These are phyloP conservation scores for Mrakia frigida DNA, from an alignment of 768 basidiomycete genomes.

Conservation along the genomic window DNA sequence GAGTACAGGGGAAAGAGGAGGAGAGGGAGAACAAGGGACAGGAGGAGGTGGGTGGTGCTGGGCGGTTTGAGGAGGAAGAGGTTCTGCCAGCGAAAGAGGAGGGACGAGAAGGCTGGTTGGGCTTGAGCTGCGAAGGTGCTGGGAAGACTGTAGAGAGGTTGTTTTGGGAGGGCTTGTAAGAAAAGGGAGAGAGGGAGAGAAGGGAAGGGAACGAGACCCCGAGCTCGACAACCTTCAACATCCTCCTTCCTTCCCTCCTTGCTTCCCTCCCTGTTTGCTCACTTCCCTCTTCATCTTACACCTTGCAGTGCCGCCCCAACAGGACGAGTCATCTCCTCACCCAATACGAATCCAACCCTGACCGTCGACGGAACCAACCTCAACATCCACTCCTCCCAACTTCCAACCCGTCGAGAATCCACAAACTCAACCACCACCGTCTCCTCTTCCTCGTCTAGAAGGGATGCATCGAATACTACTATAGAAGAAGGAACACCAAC, in stretches of 20 bases:
- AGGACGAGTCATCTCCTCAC: conserved; percentile 60
- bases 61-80: not conserved
- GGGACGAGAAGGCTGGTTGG: not conserved
- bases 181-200: not conserved
- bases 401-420: conserved; percentile 18
- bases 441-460: conserved; percentile 20
- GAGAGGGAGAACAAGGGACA: not conserved
- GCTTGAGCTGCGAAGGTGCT: not conserved
- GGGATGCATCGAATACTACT: conserved; percentile 1
- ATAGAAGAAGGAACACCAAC: not conserved
- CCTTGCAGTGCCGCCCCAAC: not conserved
- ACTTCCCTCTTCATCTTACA: not conserved
- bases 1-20: not conserved
- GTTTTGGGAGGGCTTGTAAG: not conserved
- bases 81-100: not conserved
- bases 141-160: not conserved
- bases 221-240: not conserved
- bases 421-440: conserved; percentile 22
- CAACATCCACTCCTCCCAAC: conserved; percentile 25
- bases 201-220: not conserved
- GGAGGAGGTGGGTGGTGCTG: not conserved
- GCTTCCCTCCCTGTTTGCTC: not conserved
- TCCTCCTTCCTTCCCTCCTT: not conserved
- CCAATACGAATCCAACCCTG: conserved; percentile 74
- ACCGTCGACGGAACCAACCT: conserved; percentile 54